These are phyloP conservation scores for Botrytis hyacinthi DNA, from an alignment of 2,329 filamentous ascomycete species.

Conservation along the genomic window DNA sequence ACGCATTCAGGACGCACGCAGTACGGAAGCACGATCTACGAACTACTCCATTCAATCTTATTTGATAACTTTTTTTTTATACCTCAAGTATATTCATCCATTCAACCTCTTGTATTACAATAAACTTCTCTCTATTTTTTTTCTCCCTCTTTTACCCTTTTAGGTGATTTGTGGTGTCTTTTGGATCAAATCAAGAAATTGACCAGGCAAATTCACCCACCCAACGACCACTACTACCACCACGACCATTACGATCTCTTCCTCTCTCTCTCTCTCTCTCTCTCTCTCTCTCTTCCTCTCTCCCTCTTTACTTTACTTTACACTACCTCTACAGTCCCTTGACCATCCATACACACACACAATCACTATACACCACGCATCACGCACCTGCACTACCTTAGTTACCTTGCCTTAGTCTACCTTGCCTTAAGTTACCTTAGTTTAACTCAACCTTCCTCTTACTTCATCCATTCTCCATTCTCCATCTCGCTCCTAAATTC, in stretches of 20 bases:
- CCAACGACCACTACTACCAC: not conserved
- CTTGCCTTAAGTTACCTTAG: not conserved
- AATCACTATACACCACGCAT: not conserved
- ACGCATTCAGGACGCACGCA: not conserved
- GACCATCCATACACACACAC: not conserved
- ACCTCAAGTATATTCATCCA: not conserved
- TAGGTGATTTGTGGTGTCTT: not conserved
- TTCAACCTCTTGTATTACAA: not conserved
- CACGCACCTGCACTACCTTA: constrained; percentile 2
- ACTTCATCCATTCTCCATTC: not conserved
- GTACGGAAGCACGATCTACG: not conserved
- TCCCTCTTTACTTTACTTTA: not conserved
- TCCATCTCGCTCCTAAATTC: not conserved
- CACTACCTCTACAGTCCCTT: not conserved
- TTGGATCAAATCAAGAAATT: not conserved
- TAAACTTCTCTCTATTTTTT: not conserved
- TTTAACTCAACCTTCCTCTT: not conserved
- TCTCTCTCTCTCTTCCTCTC: not conserved
- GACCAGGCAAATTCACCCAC: not conserved
- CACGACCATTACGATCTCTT: not conserved
- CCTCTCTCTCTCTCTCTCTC: not conserved
- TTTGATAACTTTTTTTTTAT: not conserved
- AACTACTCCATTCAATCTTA: not conserved
- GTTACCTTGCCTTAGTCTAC: not conserved
- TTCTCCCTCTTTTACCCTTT: not conserved